phyloP scores from a whole-genome alignment of 1,284 basidiomycete genomes.

The Moesziomyces parantarcticus region DNA sequence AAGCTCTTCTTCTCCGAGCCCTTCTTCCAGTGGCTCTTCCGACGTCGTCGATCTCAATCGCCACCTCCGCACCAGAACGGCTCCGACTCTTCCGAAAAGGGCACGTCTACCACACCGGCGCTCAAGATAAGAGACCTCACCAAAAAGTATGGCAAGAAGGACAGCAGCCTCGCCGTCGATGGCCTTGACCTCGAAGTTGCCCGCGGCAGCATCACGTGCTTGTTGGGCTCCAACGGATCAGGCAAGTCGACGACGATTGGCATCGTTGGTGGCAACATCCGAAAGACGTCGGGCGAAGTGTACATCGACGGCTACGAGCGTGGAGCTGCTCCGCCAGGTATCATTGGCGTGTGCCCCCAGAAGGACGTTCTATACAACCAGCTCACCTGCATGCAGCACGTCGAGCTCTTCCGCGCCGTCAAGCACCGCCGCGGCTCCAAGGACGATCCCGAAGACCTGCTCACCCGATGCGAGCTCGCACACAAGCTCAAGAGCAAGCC shows the following conservation, averaged over 20 bases:
- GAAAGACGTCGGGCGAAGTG: conserved; percentile 73
- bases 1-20: conserved; percentile 75
- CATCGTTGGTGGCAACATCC: conserved; percentile 75
- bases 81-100: conserved; percentile 13
- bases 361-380: conserved; percentile 85
- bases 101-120: conserved; percentile 18
- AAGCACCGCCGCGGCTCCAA: conserved; percentile 74
- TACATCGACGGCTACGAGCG: conserved; percentile 73
- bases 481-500: conserved; percentile 77
- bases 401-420: conserved; percentile 78
- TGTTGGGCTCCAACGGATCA: conserved; percentile 76
- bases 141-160: conserved; percentile 46
- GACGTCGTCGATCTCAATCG: conserved; percentile 11
- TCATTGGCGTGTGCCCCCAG: conserved; percentile 81
- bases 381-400: conserved; percentile 78
- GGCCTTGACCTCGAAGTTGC: conserved; percentile 74
- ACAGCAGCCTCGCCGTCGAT: conserved; percentile 65
- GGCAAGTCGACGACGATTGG: conserved; percentile 82
- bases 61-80: not conserved
- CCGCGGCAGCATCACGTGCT: conserved; percentile 77
- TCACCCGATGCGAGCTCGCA: conserved; percentile 74
- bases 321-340: conserved; percentile 71
- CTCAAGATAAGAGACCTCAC: conserved; percentile 30
- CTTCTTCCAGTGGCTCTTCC: conserved; percentile 62
- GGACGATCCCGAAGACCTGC: conserved; percentile 31